Conservation (phyloP, 306 rosid genomes). For the Oxytropis ochrocephala region DNA sequence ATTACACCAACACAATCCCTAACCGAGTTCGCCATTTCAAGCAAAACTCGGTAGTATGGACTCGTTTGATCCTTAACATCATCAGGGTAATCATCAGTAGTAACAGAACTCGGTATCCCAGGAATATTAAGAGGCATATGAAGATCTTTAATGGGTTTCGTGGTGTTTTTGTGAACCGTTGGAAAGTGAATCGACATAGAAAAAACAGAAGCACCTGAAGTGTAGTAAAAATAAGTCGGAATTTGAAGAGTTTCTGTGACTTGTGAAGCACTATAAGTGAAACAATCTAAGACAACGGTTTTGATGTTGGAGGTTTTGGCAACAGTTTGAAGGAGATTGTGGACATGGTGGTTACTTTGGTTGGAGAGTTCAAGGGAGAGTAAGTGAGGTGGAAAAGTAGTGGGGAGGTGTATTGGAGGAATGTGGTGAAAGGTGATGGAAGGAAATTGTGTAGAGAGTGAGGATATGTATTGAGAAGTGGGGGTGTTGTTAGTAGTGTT, state of each 20-base stretch:
- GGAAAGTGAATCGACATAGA: background rate
- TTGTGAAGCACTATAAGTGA: slow-evolving; percentile 13
- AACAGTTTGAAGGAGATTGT: background rate
- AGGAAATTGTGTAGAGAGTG: slow-evolving; percentile 21
- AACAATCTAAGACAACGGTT: slow-evolving; percentile 38
- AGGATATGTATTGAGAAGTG: slow-evolving; percentile 9
- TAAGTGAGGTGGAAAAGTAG: background rate
- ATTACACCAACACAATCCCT: slow-evolving; percentile 1
- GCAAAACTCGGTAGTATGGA: background rate
- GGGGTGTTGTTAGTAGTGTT: background rate
- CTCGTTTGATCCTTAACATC: background rate
- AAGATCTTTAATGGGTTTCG: slow-evolving; percentile 15
- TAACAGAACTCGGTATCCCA: background rate
- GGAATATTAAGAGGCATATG: slow-evolving; percentile 18
- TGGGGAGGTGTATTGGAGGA: background rate
- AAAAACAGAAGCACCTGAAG: slow-evolving; percentile 17
- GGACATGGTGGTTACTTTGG: background rate
- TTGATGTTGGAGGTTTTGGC: slow-evolving; percentile 1
- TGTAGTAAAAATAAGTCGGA: slow-evolving; percentile 32
- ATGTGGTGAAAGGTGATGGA: slow-evolving; percentile 32
- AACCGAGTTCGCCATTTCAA: background rate
- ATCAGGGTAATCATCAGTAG: background rate
- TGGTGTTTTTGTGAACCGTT: background rate
- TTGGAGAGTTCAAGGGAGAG: background rate
- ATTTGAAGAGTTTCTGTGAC: slow-evolving; percentile 21